Conservation (phyloP, 192 early-diverging fungal genomes). For the Spizellomyces punctatus region DNA sequence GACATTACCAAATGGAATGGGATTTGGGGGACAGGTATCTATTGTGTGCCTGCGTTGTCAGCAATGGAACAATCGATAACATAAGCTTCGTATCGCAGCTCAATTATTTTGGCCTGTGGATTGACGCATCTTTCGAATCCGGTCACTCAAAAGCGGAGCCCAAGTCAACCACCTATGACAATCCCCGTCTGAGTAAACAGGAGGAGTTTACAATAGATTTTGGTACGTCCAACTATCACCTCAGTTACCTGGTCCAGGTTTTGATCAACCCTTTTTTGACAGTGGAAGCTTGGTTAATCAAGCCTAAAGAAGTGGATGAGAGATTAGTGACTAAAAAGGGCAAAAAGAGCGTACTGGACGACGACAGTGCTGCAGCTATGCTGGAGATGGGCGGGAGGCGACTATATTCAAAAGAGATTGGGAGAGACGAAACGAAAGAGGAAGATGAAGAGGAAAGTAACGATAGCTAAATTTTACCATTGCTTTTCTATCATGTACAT, state of each 20-base stretch:
- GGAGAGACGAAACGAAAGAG: not conserved
- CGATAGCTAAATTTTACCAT: too few relatives aligned
- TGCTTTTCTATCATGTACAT: too few relatives aligned
- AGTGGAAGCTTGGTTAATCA: conserved; percentile 32
- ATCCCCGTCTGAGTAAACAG: conserved; percentile 16
- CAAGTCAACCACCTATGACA: conserved; percentile 26
- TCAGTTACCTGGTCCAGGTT: not conserved
- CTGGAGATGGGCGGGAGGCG: conserved; percentile 30
- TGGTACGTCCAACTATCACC: not conserved
- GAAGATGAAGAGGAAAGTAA: not conserved
- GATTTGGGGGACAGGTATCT: conserved; percentile 32
- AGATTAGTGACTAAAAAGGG: conserved; percentile 21
- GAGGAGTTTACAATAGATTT: conserved; percentile 28
- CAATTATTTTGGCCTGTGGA: conserved; percentile 32
- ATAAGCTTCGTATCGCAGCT: too few relatives aligned
- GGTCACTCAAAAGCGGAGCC: conserved; percentile 25
- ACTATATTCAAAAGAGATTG: conserved; percentile 30
- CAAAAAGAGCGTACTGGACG: conserved; percentile 19
- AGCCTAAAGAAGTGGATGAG: conserved; percentile 30
- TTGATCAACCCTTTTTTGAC: not conserved
- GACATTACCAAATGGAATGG: conserved; percentile 35
- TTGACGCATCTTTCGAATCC: conserved; percentile 8
- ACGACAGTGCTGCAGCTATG: not conserved
- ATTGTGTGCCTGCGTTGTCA: too few relatives aligned
- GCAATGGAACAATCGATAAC: too few relatives aligned